Percentiles rank a stretch among this genome's conserved stretches.
phyloP scores from a whole-genome alignment of 225 moss, liverwort and hornwort genomes.

The Ulota crispa region DNA sequence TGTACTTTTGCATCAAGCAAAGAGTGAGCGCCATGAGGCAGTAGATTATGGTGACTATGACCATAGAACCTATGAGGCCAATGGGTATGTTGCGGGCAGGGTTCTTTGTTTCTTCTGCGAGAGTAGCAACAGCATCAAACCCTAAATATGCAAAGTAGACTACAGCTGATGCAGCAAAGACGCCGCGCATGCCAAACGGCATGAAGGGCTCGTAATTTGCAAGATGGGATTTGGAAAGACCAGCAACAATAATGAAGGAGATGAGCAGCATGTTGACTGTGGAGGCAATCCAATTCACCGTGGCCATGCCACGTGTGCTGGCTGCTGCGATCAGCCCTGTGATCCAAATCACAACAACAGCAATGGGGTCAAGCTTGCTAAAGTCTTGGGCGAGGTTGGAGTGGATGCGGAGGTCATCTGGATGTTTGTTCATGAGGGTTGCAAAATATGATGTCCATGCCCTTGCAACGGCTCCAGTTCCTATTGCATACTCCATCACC shows the following conservation, averaged over 20 bases:
- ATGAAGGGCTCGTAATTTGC: slow-evolving; percentile 44
- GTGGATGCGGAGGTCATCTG: slow-evolving; percentile 38
- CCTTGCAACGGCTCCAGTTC: slow-evolving; percentile 35
- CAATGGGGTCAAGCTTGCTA: slow-evolving; percentile 58
- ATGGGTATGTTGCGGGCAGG: slow-evolving; percentile 56
- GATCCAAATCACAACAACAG: slow-evolving; percentile 38
- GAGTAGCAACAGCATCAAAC: slow-evolving; percentile 56
- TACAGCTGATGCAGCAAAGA: slow-evolving; percentile 22
- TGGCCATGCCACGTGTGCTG: slow-evolving; percentile 38
- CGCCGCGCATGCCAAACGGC: slow-evolving; percentile 22
- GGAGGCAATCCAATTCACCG: slow-evolving; percentile 55
- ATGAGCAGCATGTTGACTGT: slow-evolving; percentile 48
- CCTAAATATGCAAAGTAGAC: slow-evolving; percentile 45
- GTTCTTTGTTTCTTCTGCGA: slow-evolving; percentile 61
- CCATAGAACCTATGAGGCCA: slow-evolving; percentile 67
- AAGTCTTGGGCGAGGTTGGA: slow-evolving; percentile 27
- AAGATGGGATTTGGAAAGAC: slow-evolving; percentile 35
- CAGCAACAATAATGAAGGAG: slow-evolving; percentile 39
- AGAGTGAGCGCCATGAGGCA: slow-evolving; percentile 52
- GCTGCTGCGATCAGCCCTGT: slow-evolving; percentile 28
- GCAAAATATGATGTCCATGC: slow-evolving; percentile 63
- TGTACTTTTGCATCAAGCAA: slow-evolving; percentile 37
- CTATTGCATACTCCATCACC: slow-evolving; percentile 37
- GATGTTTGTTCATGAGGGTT: slow-evolving; percentile 37
- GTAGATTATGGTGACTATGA: slow-evolving; percentile 45